Conservation (phyloP, 2,329 filamentous ascomycete species). For the Colletotrichum higginsianum region DNA sequence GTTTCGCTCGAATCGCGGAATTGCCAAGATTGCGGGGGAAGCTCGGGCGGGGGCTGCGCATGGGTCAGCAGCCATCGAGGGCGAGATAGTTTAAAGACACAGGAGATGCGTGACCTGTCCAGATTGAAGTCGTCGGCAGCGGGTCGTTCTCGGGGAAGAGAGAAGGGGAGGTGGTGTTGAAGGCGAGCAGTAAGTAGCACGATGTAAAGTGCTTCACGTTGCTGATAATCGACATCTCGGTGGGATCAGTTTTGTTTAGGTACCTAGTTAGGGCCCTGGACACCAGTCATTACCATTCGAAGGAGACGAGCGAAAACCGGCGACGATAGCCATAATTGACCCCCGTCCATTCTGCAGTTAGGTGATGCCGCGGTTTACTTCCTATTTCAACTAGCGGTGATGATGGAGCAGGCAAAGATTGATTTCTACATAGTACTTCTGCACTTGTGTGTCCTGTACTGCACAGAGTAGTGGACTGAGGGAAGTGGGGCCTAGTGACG, state of each 20-base stretch:
- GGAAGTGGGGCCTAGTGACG: conserved; percentile 33
- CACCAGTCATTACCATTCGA: not conserved
- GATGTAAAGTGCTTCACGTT: not conserved
- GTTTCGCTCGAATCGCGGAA: conserved; percentile 40
- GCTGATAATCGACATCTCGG: not conserved
- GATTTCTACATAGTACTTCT: no score
- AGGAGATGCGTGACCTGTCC: not conserved
- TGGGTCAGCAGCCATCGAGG: conserved; percentile 4
- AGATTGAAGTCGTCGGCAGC: not conserved
- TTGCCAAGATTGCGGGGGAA: conserved; percentile 29
- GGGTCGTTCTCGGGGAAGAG: not conserved
- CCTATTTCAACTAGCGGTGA: not conserved
- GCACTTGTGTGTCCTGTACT: not conserved
- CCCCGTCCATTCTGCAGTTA: not conserved
- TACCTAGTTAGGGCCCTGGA: no score
- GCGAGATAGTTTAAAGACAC: conserved; percentile 20
- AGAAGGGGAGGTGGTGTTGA: no score
- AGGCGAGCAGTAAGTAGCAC: not conserved
- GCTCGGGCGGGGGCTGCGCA: conserved; percentile 4
- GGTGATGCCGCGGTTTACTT: conserved; percentile 3
- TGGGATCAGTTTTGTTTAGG: not conserved
- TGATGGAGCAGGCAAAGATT: no score
- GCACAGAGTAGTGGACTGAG: not conserved
- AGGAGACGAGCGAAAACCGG: not conserved
- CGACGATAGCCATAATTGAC: not conserved